Evolutionary conservation across 176 grass and related monocot species (phyloP), one percentile per base, ranked within the genome.

Genomic region (Oryza rufipogon): DNA sequence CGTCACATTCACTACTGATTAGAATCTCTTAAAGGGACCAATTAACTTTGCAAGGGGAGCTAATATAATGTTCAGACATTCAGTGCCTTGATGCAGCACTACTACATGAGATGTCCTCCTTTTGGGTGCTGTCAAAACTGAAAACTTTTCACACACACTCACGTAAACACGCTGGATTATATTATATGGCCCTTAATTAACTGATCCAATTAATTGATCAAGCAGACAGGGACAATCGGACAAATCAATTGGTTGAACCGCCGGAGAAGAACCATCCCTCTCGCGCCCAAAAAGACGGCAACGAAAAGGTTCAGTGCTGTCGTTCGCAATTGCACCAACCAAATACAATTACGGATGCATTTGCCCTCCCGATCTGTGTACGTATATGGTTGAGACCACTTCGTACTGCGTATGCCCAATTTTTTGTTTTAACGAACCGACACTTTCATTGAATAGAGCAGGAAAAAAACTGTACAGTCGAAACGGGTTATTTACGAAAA

Each of bases 191-290:
- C 54, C 12, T 44, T 2, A 41, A 41, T 41, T 60, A 76, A 48
- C 30, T 61, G 48, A 38, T 49, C 48, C 4, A 13, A 25, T n/a
- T 9, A 58, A n/a, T 58, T n/a, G 14, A 58, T 33, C 20, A 36
- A 46, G 64, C 36, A 34, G 16, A 36, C 63, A 39, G 4, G 16
- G 25, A 36, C 28, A 56, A n/a, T n/a, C 64, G 69, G 72, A 81
- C 85, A 82, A 82, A 64, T 81, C 75, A 82, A 85, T 76, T 76
- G n/a, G 42, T 70, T 85, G 32, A 85, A 71, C 88, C 44, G 44
- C 76, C 34, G n/a, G 16, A 32, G 66, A 77, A 54, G 54, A 76
- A 48, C 49, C 71, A 68, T 69, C 71, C 73, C 36, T 58, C 34
- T 76, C 47, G 9, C 7, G 63, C 61, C 63, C n/a, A 17, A 74